Conservation (phyloP, 164 flowering plant genomes). For the Umbilicus rupestris region DNA sequence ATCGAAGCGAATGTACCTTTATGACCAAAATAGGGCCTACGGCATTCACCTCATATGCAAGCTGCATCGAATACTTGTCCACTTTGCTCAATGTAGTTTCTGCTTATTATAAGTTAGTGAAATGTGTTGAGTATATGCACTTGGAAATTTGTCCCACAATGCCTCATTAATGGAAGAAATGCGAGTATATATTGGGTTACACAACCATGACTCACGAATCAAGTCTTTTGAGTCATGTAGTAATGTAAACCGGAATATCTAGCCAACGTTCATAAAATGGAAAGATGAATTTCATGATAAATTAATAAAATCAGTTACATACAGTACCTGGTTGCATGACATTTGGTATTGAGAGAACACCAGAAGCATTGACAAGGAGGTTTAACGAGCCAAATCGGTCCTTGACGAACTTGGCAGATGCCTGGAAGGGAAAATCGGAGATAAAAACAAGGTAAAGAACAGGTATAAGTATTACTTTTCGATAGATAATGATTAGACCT, state of each 20-base stretch:
- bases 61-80: constrained; percentile 63
- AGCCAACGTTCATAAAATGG: too few relatives aligned
- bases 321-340: constrained; percentile 76
- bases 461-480: too few relatives aligned
- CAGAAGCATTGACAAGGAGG: constrained; percentile 83
- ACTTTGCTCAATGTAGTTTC: constrained; percentile 86
- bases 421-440: constrained; percentile 43
- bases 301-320: not conserved
- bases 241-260: too few relatives aligned
- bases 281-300: not conserved
- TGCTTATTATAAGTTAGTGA: too few relatives aligned
- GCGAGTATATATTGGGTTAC: too few relatives aligned
- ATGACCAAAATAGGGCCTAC: constrained; percentile 82
- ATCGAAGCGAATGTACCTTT: constrained; percentile 40
- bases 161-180: too few relatives aligned
- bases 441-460: too few relatives aligned
- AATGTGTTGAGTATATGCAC: too few relatives aligned
- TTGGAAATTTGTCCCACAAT: too few relatives aligned
- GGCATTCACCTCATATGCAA: constrained; percentile 84
- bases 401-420: constrained; percentile 40
- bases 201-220: too few relatives aligned
- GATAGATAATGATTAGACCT: too few relatives aligned
- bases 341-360: constrained; percentile 79
- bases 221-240: too few relatives aligned
- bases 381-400: constrained; percentile 67